phyloP scores from a whole-genome alignment of 2,329 filamentous ascomycete genomes.

The Cercospora sp. region DNA sequence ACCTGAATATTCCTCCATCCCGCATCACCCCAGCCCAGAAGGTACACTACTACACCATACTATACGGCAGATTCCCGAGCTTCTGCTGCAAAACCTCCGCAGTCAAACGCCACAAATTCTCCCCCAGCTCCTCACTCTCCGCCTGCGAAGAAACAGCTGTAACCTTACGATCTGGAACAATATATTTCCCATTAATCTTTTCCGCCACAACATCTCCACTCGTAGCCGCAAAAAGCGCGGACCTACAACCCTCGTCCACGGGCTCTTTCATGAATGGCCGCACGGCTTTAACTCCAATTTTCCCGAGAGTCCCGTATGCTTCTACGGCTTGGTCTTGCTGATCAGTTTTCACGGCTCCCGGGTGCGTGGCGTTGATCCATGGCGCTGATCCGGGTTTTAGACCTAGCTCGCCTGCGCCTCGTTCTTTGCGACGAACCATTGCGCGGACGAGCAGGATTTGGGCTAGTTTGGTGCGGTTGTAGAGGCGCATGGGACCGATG shows the following conservation, averaged over 20 bases:
- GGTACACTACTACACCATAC: slow-evolving; percentile 10
- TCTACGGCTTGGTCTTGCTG: slow-evolving; percentile 53
- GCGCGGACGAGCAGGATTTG: slow-evolving; percentile 50
- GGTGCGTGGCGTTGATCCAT: slow-evolving; percentile 53
- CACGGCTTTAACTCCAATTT: slow-evolving; percentile 46
- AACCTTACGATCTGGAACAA: slow-evolving; percentile 53
- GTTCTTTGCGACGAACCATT: slow-evolving; percentile 43
- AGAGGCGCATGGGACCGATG: slow-evolving; percentile 51
- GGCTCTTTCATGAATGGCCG: slow-evolving; percentile 54
- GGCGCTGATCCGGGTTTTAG: slow-evolving; percentile 35
- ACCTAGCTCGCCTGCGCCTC: slow-evolving; percentile 39
- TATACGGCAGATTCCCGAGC: slow-evolving; percentile 33
- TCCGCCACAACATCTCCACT: slow-evolving; percentile 47
- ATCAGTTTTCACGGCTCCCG: slow-evolving; percentile 51
- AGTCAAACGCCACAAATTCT: slow-evolving; percentile 50
- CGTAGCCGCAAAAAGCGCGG: slow-evolving; percentile 52
- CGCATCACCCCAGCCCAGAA: background rate
- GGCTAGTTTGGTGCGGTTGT: slow-evolving; percentile 53
- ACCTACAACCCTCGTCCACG: slow-evolving; percentile 49
- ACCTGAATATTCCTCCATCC: background rate
- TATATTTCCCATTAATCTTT: slow-evolving; percentile 50
- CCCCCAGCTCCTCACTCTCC: slow-evolving; percentile 45
- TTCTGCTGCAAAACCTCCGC: slow-evolving; percentile 48
- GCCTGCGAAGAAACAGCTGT: slow-evolving; percentile 46
- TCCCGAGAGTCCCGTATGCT: slow-evolving; percentile 51